These are phyloP conservation scores for Penicillium sp. DNA, from an alignment of 2,329 filamentous ascomycete species.

Conservation along the genomic window DNA sequence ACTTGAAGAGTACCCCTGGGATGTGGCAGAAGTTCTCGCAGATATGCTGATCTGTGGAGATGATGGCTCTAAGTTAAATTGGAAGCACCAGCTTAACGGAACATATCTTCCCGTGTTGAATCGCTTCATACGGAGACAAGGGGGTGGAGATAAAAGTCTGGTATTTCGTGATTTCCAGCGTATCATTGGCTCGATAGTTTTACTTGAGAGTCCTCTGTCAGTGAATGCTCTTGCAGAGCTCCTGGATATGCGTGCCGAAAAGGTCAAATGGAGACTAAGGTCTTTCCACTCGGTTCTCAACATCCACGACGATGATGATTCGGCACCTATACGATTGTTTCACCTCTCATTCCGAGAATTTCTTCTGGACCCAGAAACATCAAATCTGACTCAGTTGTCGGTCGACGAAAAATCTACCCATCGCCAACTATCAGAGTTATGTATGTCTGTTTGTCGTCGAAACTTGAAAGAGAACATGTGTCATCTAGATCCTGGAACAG, in stretches of 20 bases:
- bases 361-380: slow-evolving; percentile 13
- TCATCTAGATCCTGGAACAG: too few relatives aligned
- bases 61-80: slow-evolving; percentile 7
- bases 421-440: too few relatives aligned
- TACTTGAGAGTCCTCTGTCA: slow-evolving; percentile 24
- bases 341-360: slow-evolving; percentile 37
- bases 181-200: slow-evolving; percentile 23
- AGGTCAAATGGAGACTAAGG: slow-evolving; percentile 14
- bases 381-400: too few relatives aligned
- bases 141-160: slow-evolving; percentile 1
- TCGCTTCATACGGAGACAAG: slow-evolving; percentile 6
- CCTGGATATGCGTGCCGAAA: slow-evolving; percentile 5
- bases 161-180: slow-evolving; percentile 14
- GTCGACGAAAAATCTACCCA: too few relatives aligned
- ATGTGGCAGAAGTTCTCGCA: slow-evolving; percentile 7
- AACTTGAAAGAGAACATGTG: too few relatives aligned
- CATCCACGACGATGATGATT: slow-evolving; percentile 9
- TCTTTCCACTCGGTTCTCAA: slow-evolving; percentile 20
- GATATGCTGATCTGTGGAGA: slow-evolving; percentile 5
- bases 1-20: slow-evolving; percentile 10
- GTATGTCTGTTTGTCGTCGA: too few relatives aligned
- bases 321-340: slow-evolving; percentile 20
- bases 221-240: slow-evolving; percentile 13
- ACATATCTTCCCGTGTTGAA: slow-evolving; percentile 23
- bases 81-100: slow-evolving; percentile 6